Base-by-base conservation (phyloP, 768 basidiomycete species). In the Artomyces pyxidatus region DNA sequence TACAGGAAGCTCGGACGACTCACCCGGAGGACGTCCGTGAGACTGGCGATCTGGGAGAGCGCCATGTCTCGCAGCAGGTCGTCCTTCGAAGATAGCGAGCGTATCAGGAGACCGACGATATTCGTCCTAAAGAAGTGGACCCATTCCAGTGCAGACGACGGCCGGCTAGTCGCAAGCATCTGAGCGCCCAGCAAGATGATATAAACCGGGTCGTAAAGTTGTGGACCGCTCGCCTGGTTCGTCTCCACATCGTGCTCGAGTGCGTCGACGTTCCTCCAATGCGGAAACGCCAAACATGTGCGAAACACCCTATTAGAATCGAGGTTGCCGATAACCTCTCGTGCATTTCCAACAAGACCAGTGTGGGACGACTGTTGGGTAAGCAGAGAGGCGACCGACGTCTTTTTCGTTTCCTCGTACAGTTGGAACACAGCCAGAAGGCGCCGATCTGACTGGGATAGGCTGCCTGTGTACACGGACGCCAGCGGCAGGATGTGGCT, bases 121-220 rank as follows among this genome's bases (percentile, higher is more conserved):
- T 95, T 93, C 6, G 85, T 86, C 54, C 91, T 71, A 61, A 94
- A 83, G 16, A 96, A 63, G 58, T 88, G 83, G 12, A 94, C 84
- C 92, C 92, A 95, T n/a, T 73, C 78, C 50, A 85, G 66, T 0
- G 80, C 75, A 0, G 79, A 78, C 1, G 72, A 63, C 1, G 81
- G 83, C 14, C 65, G 72, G 45, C 71, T 72, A 28, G 85, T 79
- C 2, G 68, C 66, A n/a, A 93, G 67, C 62, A 81, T 76, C 44
- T 82, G 75, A 4, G 76, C 73, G 30, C 83, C 77, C n/a, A 92
- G 67, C 2, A 81, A 67, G 28, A 86, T 64, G 12, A 90, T 59
- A 63, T 94, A 89, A 1, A 83, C 61, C 7, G 93, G 91, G 59
- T 97, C 93, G 58, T 93, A 96, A 28, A 83, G 61, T 10, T 65